These are phyloP conservation scores for Geotrichum europaeum DNA, from an alignment of 1,139 yeast genomes.

Conservation along the genomic window DNA sequence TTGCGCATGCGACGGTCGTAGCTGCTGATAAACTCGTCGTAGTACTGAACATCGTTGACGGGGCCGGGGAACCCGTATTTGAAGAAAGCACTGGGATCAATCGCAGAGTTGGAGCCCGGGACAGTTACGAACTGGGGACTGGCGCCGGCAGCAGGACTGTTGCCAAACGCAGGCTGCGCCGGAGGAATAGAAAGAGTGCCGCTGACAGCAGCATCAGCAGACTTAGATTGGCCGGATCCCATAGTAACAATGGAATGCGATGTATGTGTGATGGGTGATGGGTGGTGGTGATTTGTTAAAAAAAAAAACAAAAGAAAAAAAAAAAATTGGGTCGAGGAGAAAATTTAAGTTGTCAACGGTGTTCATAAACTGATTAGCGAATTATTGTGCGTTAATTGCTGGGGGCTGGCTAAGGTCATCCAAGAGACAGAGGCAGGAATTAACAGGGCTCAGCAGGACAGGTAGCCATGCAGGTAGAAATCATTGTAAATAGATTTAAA, in stretches of 20 bases:
- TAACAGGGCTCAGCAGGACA: not conserved
- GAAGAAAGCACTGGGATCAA: conserved; percentile 42
- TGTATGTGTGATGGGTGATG: not conserved
- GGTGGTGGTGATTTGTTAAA: not conserved
- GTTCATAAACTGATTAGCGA: not conserved
- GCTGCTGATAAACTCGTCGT: conserved; percentile 75
- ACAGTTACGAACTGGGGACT: not conserved
- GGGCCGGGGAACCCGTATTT: conserved; percentile 96
- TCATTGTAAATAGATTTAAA: too few relatives aligned
- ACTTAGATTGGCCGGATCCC: conserved; percentile 15
- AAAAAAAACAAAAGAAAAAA: not conserved
- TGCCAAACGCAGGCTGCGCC: not conserved
- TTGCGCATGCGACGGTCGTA: conserved; percentile 79
- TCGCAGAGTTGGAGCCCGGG: not conserved
- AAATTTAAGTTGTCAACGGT: not conserved
- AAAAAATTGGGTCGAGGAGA: not conserved
- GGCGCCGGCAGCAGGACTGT: not conserved
- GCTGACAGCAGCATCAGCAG: not conserved
- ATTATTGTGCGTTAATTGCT: not conserved
- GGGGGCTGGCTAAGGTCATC: not conserved
- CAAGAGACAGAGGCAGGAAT: not conserved
- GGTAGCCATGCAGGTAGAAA: not conserved
- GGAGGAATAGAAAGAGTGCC: not conserved
- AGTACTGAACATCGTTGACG: conserved; percentile 67
- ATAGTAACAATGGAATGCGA: not conserved